Conservation (phyloP, 2,329 filamentous ascomycete genomes). For the Phoma sp. region DNA sequence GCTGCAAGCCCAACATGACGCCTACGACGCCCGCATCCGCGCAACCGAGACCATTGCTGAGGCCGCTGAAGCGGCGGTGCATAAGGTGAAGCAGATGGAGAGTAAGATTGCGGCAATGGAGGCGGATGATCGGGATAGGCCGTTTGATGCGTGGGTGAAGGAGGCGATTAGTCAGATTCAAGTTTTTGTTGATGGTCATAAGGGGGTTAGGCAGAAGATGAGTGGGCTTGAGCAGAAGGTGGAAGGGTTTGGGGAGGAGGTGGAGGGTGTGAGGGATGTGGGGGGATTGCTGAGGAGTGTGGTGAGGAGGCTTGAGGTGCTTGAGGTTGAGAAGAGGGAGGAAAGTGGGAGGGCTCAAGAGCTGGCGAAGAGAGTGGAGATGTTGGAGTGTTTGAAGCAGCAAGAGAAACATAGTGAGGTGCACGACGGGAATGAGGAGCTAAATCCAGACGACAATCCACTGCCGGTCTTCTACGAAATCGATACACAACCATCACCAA, state of each 20-base stretch:
- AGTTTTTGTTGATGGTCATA: constrained; percentile 24
- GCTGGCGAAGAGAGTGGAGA: constrained; percentile 18
- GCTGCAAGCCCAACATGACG: constrained; percentile 39
- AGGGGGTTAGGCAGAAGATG: constrained; percentile 27
- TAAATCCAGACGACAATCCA: constrained; percentile 3
- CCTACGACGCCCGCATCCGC: constrained; percentile 30
- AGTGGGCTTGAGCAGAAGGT: constrained; percentile 20
- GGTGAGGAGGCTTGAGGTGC: constrained; percentile 19
- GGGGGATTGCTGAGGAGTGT: constrained; percentile 6
- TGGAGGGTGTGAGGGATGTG: constrained; percentile 18
- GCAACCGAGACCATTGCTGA: constrained; percentile 28
- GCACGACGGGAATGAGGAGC: too few species aligned
- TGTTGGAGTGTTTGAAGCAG: not conserved
- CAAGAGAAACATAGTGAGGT: not conserved
- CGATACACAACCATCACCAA: not conserved
- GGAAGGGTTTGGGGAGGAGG: constrained; percentile 13
- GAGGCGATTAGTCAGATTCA: constrained; percentile 23
- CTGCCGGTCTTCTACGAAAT: constrained; percentile 7
- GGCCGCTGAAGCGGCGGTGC: constrained; percentile 23
- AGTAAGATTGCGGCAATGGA: constrained; percentile 33
- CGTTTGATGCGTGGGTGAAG: constrained; percentile 29
- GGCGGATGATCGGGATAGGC: constrained; percentile 29
- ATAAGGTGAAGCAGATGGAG: constrained; percentile 24
- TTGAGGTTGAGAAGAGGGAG: constrained; percentile 18
- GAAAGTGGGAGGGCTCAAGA: constrained; percentile 15